These are phyloP conservation scores for Jatropha multifida DNA, from an alignment of 441 rosid genomes.

Conservation along the genomic window DNA sequence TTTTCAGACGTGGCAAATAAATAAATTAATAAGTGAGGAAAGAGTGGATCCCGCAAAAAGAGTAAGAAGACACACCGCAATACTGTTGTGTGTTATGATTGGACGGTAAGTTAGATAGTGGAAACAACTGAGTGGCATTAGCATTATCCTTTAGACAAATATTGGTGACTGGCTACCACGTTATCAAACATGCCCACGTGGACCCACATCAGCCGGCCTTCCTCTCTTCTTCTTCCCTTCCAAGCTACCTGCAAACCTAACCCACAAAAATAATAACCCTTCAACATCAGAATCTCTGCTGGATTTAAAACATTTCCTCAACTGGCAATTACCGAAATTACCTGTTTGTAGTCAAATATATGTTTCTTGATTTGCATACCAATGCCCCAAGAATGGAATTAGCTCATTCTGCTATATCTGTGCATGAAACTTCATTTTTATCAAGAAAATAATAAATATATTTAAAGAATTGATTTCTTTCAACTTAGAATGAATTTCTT, in stretches of 20 bases:
- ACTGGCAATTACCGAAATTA: too few relatives aligned
- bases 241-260: background rate
- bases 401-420: too few relatives aligned
- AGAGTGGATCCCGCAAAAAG: background rate
- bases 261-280: background rate
- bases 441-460: too few relatives aligned
- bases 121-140: constrained; percentile 5
- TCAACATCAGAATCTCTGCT: background rate
- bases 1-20: too few relatives aligned
- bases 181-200: constrained; percentile 10
- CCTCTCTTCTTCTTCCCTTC: background rate
- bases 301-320: background rate
- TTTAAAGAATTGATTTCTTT: too few relatives aligned
- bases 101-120: constrained; percentile 9
- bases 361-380: too few relatives aligned
- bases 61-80: constrained; percentile 8
- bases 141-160: constrained; percentile 21
- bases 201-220: background rate
- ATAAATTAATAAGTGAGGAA: background rate
- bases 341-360: too few relatives aligned
- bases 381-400: too few relatives aligned
- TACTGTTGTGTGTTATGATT: background rate
- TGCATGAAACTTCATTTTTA: too few relatives aligned
- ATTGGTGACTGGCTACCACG: constrained; percentile 30
- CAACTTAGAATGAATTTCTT: too few relatives aligned